A percentile compares a stretch with the other conserved stretches of the same genome.
These are phyloP conservation scores for Penicillium desertorum DNA, from an alignment of 495 filamentous ascomycete genomes.

Conservation along the genomic window DNA sequence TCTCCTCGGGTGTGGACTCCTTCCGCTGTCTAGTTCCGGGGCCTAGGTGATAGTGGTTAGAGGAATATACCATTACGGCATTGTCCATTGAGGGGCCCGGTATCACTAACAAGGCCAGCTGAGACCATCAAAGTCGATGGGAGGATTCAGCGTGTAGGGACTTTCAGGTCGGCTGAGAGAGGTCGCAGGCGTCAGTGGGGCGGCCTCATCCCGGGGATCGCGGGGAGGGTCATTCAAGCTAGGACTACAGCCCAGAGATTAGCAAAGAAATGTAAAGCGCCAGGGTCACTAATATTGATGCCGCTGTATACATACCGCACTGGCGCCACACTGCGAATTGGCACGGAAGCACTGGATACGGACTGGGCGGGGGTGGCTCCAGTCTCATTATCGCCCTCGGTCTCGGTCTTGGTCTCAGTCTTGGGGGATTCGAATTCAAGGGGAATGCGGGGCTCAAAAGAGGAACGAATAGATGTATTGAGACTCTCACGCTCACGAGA, in stretches of 20 bases:
- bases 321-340: slow-evolving; percentile 23
- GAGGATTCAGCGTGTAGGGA: slow-evolving; percentile 62
- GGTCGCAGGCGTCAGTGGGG: slow-evolving; percentile 46
- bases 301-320: slow-evolving; percentile 30
- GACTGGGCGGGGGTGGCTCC: slow-evolving; percentile 24
- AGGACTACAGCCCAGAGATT: slow-evolving; percentile 20
- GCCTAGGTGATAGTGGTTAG: slow-evolving; percentile 46
- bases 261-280: slow-evolving; percentile 7
- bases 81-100: background rate
- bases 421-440: slow-evolving; percentile 37
- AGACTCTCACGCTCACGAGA: slow-evolving; percentile 51
- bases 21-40: slow-evolving; percentile 75
- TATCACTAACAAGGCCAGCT: slow-evolving; percentile 66
- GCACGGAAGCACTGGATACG: slow-evolving; percentile 17
- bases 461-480: slow-evolving; percentile 53
- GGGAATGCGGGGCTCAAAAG: slow-evolving; percentile 46
- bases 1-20: slow-evolving; percentile 75
- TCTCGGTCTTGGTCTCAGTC: slow-evolving; percentile 6
- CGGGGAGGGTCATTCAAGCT: slow-evolving; percentile 64
- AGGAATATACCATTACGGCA: background rate
- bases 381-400: slow-evolving; percentile 7
- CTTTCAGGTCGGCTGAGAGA: slow-evolving; percentile 54
- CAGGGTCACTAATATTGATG: background rate
- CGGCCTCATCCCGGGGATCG: slow-evolving; percentile 70
- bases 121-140: slow-evolving; percentile 68